A percentile compares a stretch with the other conserved stretches of the same genome.
Conservation (phyloP, 2,329 filamentous ascomycete species). For the Purpureocillium lavendulum region DNA sequence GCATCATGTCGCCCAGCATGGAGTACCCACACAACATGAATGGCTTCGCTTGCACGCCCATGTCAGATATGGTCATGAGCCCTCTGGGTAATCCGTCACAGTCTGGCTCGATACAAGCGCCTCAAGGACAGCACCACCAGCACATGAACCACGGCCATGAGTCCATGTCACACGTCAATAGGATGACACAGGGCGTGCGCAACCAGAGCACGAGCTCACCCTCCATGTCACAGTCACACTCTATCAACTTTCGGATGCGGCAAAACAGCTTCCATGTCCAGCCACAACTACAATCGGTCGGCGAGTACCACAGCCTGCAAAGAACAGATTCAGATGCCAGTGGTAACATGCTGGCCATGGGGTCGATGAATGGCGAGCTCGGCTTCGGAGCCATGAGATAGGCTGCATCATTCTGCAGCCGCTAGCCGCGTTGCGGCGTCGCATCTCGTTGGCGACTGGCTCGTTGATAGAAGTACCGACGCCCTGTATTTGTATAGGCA, state of each 20-base stretch:
- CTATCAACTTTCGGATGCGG: slow-evolving; percentile 18
- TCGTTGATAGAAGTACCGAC: no score
- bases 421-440: not conserved
- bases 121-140: slow-evolving; percentile 16
- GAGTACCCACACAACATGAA: slow-evolving; percentile 38
- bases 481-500: no score
- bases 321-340: slow-evolving; percentile 30
- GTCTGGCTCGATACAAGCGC: slow-evolving; percentile 10
- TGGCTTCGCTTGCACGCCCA: slow-evolving; percentile 34
- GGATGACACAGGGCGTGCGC: slow-evolving; percentile 15
- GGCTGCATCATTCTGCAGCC: not conserved
- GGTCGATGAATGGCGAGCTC: slow-evolving; percentile 17
- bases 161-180: slow-evolving; percentile 14
- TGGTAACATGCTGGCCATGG: slow-evolving; percentile 16
- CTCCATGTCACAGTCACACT: slow-evolving; percentile 15
- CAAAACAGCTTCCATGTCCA: slow-evolving; percentile 24
- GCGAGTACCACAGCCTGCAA: slow-evolving; percentile 42
- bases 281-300: slow-evolving; percentile 15
- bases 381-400: slow-evolving; percentile 15
- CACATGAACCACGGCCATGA: slow-evolving; percentile 14
- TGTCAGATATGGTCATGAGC: slow-evolving; percentile 47
- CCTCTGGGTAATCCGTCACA: slow-evolving; percentile 27
- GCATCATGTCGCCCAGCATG: slow-evolving; percentile 43
- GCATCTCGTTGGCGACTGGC: not conserved
- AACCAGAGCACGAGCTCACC: slow-evolving; percentile 15